Conservation (phyloP, 2,329 filamentous ascomycete genomes). For the Epichloe coenophiala region DNA sequence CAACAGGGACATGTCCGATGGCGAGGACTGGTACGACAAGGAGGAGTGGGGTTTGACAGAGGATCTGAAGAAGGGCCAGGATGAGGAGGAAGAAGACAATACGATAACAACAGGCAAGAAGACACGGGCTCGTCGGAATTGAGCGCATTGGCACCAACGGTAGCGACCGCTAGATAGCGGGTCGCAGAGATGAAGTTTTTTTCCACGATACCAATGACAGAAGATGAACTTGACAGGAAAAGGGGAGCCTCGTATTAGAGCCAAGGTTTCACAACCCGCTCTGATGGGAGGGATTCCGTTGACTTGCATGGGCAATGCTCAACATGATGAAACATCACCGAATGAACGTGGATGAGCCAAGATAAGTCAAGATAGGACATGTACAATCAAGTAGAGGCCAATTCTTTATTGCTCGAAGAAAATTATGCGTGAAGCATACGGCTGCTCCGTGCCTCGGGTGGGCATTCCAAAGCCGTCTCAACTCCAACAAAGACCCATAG, state of each 20-base stretch:
- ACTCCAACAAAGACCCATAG: no score
- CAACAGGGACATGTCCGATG: conserved; percentile 67
- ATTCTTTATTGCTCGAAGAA: no score
- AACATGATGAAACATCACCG: no score
- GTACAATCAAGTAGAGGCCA: no score
- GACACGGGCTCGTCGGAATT: conserved; percentile 38
- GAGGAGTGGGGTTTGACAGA: conserved; percentile 66
- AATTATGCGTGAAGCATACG: no score
- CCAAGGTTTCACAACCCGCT: no score
- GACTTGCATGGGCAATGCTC: no score
- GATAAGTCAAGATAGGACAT: no score
- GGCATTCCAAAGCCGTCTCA: no score
- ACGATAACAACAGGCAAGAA: conserved; percentile 44
- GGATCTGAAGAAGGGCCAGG: conserved; percentile 67
- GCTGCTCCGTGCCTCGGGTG: no score
- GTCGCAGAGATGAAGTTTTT: neutral
- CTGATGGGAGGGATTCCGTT: no score
- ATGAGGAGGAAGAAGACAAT: conserved; percentile 71
- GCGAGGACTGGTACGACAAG: conserved; percentile 80
- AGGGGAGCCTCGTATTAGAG: neutral
- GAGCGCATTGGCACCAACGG: neutral
- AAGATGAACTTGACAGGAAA: neutral
- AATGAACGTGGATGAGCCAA: no score
- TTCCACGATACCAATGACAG: neutral
- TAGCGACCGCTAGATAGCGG: neutral